Evolutionary conservation across 768 basidiomycete species (phyloP).

Genomic region (Rhodotorula kratochvilovae): DNA sequence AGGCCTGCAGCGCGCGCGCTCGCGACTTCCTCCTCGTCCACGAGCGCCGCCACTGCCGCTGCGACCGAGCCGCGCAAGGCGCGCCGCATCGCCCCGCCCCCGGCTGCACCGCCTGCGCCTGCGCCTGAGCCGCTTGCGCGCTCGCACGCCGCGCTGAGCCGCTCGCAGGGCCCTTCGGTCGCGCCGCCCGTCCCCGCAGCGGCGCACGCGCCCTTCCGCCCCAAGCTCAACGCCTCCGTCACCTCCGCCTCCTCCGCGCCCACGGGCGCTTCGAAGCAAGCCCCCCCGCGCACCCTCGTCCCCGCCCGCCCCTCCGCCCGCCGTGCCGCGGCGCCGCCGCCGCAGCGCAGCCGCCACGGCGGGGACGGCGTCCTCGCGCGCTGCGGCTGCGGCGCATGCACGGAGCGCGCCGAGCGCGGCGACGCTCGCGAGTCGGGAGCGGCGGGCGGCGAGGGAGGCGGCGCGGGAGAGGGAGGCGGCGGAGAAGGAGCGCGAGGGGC

Average conservation of each 20-base stretch:
- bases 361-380: neutral
- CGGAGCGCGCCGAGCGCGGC: neutral
- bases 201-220: constrained; percentile 11
- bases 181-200: neutral
- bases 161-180: neutral
- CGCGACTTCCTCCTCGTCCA: neutral
- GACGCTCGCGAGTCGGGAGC: constrained; percentile 2
- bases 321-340: neutral
- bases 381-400: neutral
- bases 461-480: neutral
- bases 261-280: neutral
- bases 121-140: neutral
- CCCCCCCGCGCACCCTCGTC: neutral
- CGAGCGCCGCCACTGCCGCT: neutral
- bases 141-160: neutral
- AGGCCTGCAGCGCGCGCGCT: neutral
- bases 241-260: neutral
- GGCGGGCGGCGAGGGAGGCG: neutral
- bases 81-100: constrained; percentile 1
- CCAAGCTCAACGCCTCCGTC: constrained; percentile 8
- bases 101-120: neutral
- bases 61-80: constrained; percentile 6
- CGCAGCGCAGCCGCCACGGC: neutral
- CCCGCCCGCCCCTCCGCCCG: neutral
- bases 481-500: neutral